Conservation (phyloP, 2,329 filamentous ascomycete species). For the Hymenotorrendiella dingleyae region DNA sequence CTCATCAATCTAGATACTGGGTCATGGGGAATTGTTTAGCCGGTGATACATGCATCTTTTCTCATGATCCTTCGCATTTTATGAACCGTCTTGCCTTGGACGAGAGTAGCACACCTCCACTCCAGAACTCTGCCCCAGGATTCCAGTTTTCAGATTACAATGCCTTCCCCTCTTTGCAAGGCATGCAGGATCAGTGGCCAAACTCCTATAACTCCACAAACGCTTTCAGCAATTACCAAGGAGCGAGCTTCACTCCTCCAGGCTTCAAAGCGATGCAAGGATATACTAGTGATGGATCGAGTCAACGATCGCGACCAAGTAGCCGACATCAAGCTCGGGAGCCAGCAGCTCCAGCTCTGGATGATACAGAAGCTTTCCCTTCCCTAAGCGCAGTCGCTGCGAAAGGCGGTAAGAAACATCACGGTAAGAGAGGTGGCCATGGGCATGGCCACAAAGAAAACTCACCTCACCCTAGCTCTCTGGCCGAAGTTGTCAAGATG, state of each 20-base stretch:
- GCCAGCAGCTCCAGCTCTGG: constrained; percentile 70
- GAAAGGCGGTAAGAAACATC: constrained; percentile 83
- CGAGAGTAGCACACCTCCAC: constrained; percentile 59
- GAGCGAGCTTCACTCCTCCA: constrained; percentile 56
- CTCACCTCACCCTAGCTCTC: constrained; percentile 62
- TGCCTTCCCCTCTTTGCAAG: constrained; percentile 72
- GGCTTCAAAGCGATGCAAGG: constrained; percentile 60
- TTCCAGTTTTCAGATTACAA: constrained; percentile 80
- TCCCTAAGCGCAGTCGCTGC: constrained; percentile 70
- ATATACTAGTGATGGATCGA: constrained; percentile 53
- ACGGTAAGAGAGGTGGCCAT: constrained; percentile 84
- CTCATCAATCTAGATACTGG: constrained; percentile 65
- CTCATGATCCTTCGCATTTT: constrained; percentile 84
- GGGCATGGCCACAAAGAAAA: constrained; percentile 65
- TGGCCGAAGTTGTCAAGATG: constrained; percentile 95
- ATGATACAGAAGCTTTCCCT: constrained; percentile 94
- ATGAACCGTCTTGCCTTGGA: constrained; percentile 76
- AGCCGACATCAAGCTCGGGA: constrained; percentile 70
- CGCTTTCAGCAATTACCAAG: constrained; percentile 46
- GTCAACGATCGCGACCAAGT: constrained; percentile 73
- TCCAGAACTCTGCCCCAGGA: constrained; percentile 50
- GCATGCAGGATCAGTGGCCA: constrained; percentile 53
- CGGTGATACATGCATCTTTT: constrained; percentile 91
- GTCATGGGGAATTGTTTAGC: constrained; percentile 92
- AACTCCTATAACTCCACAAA: constrained; percentile 37